phyloP scores from a whole-genome alignment of 768 basidiomycete species.

The Fibroporia radiculosa region DNA sequence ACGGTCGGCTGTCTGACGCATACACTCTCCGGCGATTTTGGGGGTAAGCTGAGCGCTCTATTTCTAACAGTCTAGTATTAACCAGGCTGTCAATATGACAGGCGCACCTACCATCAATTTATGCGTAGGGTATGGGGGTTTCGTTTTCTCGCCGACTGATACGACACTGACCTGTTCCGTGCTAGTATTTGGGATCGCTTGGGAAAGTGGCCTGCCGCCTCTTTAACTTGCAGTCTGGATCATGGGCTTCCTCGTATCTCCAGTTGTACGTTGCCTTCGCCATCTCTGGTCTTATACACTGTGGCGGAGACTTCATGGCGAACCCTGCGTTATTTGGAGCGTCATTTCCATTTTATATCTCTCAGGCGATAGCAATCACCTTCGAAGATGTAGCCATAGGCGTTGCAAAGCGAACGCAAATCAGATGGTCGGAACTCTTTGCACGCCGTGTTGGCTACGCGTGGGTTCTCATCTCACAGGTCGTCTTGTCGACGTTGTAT shows the following conservation, averaged over 20 bases:
- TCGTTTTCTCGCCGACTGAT: neutral
- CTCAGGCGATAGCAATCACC: constrained; percentile 28
- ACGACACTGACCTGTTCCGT: neutral
- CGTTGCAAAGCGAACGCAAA: constrained; percentile 2
- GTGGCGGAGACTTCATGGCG: constrained; percentile 24
- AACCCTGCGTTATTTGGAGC: constrained; percentile 6
- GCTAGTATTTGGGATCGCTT: constrained; percentile 4
- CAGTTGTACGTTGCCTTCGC: constrained; percentile 29
- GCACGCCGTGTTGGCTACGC: constrained; percentile 5
- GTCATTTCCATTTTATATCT: constrained; percentile 20
- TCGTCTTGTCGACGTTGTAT: neutral
- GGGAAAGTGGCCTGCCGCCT: constrained; percentile 16
- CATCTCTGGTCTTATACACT: constrained; percentile 29
- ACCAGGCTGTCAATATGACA: neutral
- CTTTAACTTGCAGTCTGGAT: constrained; percentile 19
- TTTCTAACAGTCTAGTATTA: neutral
- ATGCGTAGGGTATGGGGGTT: constrained; percentile 10
- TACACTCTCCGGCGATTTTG: constrained; percentile 17
- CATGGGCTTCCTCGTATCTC: constrained; percentile 19
- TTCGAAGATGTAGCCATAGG: constrained; percentile 25
- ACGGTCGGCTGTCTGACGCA: constrained; percentile 19
- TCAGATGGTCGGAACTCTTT: neutral
- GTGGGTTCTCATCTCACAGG: constrained; percentile 7
- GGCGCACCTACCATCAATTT: constrained; percentile 16
- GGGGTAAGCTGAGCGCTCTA: constrained; percentile 6